A percentile compares a stretch with the other conserved stretches of the same genome.
Evolutionary conservation across 257 asterid genomes (phyloP).

Genomic region (Plantago elongata): DNA sequence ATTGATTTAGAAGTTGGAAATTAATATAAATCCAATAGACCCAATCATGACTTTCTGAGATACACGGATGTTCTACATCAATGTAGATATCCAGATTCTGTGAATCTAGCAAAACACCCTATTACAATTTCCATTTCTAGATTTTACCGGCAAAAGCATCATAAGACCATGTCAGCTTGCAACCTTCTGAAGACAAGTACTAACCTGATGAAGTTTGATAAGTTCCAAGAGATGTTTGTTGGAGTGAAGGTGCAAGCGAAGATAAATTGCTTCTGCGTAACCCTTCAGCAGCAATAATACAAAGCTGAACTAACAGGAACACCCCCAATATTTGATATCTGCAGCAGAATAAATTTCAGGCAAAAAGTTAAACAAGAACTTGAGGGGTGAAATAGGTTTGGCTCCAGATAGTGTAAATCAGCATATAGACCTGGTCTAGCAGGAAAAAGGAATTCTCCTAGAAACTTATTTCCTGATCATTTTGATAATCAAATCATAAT

Average conservation of each 20-base stretch:
- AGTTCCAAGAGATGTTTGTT: constrained; percentile 65
- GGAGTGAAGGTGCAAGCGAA: constrained; percentile 67
- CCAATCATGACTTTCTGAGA: constrained; percentile 3
- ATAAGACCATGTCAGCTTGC: background rate
- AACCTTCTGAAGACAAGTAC: constrained; percentile 10
- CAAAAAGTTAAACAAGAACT: background rate
- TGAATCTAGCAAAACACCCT: background rate
- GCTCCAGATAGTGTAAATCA: constrained; percentile 1
- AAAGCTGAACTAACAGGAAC: constrained; percentile 90
- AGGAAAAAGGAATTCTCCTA: background rate
- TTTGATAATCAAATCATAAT: background rate
- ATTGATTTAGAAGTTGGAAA: background rate
- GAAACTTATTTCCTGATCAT: constrained; percentile 11
- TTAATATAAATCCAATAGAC: background rate
- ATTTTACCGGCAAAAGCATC: background rate
- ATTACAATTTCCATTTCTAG: background rate
- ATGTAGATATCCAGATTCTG: background rate
- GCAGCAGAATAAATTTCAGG: constrained; percentile 26
- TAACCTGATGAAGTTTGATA: constrained; percentile 73
- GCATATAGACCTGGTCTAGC: constrained; percentile 1
- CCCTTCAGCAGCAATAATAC: constrained; percentile 90
- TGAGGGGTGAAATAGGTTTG: background rate
- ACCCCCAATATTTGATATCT: constrained; percentile 98
- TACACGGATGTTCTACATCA: background rate
- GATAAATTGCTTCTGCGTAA: constrained; percentile 82